These are phyloP conservation scores for Trichophyton mentagrophytes DNA, from an alignment of 2,329 filamentous ascomycete genomes.

Conservation along the genomic window DNA sequence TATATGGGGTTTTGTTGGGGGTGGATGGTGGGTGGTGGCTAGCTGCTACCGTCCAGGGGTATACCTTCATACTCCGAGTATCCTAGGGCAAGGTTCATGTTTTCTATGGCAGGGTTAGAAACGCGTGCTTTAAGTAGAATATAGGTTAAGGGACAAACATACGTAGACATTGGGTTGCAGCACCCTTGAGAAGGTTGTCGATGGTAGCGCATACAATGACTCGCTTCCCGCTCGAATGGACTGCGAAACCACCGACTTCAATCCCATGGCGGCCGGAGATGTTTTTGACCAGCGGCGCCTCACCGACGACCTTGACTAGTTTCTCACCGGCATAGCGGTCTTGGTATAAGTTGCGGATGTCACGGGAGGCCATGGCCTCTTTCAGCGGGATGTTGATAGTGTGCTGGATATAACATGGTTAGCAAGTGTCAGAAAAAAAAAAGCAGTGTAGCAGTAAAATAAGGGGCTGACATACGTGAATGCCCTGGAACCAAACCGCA, in stretches of 20 bases:
- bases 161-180: constrained; percentile 84
- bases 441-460: neutral
- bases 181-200: constrained; percentile 87
- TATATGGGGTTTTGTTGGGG: neutral
- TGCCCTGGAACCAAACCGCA: constrained; percentile 93
- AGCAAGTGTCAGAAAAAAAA: constrained; percentile 7
- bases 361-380: constrained; percentile 74
- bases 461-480: constrained; percentile 43
- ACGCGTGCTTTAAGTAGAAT: constrained; percentile 3
- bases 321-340: constrained; percentile 93
- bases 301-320: constrained; percentile 82
- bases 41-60: constrained; percentile 40
- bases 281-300: constrained; percentile 71
- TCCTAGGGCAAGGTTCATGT: constrained; percentile 85
- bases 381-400: constrained; percentile 82
- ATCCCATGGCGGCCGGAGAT: constrained; percentile 78
- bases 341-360: constrained; percentile 89
- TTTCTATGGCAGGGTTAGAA: constrained; percentile 44
- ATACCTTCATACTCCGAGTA: constrained; percentile 85
- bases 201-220: constrained; percentile 92
- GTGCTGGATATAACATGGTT: constrained; percentile 37
- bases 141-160: constrained; percentile 33
- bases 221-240: constrained; percentile 75
- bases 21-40: neutral
- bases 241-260: constrained; percentile 91